Conservation (phyloP, 2,329 filamentous ascomycete genomes). For the Xylariaceae sp. region DNA sequence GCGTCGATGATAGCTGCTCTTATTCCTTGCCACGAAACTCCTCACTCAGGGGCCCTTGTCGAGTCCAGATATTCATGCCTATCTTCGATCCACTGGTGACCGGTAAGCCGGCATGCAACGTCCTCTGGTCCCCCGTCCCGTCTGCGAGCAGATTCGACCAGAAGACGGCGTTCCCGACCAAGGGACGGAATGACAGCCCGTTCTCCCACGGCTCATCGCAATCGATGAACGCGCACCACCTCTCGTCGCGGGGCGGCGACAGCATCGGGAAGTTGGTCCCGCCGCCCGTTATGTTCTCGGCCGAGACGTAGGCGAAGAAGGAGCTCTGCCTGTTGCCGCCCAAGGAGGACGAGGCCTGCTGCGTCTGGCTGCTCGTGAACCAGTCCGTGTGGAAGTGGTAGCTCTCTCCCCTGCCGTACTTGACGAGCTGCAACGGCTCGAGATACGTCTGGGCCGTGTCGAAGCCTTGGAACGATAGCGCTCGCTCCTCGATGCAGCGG, state of each 20-base stretch:
- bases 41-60: constrained; percentile 35
- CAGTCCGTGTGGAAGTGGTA: constrained; percentile 49
- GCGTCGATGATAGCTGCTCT: too few species aligned
- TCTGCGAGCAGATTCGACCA: constrained; percentile 41
- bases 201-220: constrained; percentile 43
- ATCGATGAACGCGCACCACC: constrained; percentile 42
- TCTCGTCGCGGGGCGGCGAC: constrained; percentile 31
- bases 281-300: constrained; percentile 39
- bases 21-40: constrained; percentile 32
- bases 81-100: constrained; percentile 43
- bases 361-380: constrained; percentile 39
- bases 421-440: constrained; percentile 44
- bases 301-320: constrained; percentile 44
- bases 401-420: constrained; percentile 39
- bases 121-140: constrained; percentile 38
- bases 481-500: constrained; percentile 43
- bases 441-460: constrained; percentile 34
- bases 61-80: constrained; percentile 49
- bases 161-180: constrained; percentile 44
- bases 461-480: constrained; percentile 41
- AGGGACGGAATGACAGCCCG: constrained; percentile 43
- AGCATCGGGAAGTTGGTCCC: constrained; percentile 44
- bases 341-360: constrained; percentile 33
- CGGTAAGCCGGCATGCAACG: constrained; percentile 42
- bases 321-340: constrained; percentile 42